Conservation (phyloP, 169 alveolate genomes). For the Plasmodium reichenowi region DNA sequence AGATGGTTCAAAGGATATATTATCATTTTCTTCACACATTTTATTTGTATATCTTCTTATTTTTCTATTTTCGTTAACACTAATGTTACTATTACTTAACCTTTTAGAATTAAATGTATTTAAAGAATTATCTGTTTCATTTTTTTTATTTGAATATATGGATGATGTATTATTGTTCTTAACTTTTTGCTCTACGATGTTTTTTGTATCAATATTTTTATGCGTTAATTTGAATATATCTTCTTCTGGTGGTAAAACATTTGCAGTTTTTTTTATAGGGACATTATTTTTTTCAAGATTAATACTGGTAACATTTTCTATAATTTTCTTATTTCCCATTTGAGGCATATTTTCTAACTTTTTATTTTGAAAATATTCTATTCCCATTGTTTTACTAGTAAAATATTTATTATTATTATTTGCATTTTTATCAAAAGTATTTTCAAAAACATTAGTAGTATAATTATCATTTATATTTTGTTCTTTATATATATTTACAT, state of each 20-base stretch:
- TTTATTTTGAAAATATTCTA: constrained; percentile 38
- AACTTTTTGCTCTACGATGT: constrained; percentile 40
- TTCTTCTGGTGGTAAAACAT: constrained; percentile 13
- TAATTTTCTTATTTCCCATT: constrained; percentile 24
- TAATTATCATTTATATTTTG: constrained; percentile 15
- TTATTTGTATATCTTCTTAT: constrained; percentile 57
- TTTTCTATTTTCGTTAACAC: constrained; percentile 62
- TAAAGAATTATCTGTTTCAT: constrained; percentile 38
- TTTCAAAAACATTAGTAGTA: constrained; percentile 17
- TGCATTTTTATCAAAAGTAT: constrained; percentile 25
- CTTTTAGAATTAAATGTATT: constrained; percentile 56
- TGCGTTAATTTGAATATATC: constrained; percentile 57
- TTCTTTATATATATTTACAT: constrained; percentile 22
- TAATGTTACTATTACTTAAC: constrained; percentile 58
- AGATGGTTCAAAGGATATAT: constrained; percentile 42
- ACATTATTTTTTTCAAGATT: constrained; percentile 20
- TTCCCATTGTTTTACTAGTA: constrained; percentile 9
- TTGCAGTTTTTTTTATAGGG: constrained; percentile 8
- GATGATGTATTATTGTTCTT: constrained; percentile 10
- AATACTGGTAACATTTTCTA: not conserved
- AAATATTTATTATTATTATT: constrained; percentile 13
- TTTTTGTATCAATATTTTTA: constrained; percentile 55
- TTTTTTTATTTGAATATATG: constrained; percentile 16
- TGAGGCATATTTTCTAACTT: constrained; percentile 11
- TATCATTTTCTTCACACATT: constrained; percentile 44